phyloP scores from a whole-genome alignment of 176 grass and related monocot genomes.

The Bolboschoenus planiculmis region DNA sequence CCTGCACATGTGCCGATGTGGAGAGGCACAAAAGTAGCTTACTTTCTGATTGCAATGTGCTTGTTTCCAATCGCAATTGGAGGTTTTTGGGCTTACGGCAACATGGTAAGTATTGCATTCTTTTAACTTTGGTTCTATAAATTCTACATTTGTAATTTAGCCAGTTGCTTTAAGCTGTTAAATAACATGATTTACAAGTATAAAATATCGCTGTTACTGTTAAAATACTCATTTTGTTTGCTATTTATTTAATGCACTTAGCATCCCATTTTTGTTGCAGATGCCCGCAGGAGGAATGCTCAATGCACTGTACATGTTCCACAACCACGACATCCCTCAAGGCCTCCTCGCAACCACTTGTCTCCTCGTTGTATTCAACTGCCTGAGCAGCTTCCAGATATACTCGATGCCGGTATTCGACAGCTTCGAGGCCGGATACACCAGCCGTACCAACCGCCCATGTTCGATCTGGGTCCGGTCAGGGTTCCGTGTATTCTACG shows the following conservation, averaged over 20 bases:
- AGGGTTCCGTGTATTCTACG: constrained; percentile 80
- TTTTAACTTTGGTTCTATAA: not conserved
- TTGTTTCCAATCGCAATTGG: constrained; percentile 86
- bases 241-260: constrained; percentile 9
- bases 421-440: constrained; percentile 88
- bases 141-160: not conserved
- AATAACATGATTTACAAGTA: no score
- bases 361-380: constrained; percentile 90
- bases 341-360: constrained; percentile 63
- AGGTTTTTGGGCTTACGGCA: constrained; percentile 92
- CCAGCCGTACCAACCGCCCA: constrained; percentile 76
- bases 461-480: constrained; percentile 82
- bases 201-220: not conserved
- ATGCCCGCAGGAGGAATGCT: constrained; percentile 85
- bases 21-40: constrained; percentile 82
- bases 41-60: constrained; percentile 80
- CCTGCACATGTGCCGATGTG: constrained; percentile 97
- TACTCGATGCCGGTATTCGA: constrained; percentile 98
- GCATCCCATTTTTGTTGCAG: constrained; percentile 27
- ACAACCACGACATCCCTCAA: constrained; percentile 65
- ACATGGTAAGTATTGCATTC: constrained; percentile 63
- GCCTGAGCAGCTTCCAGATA: constrained; percentile 98
- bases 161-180: no score
- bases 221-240: not conserved
- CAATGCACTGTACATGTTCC: constrained; percentile 69